Evolutionary conservation across 2,329 filamentous ascomycete species (phyloP).

Genomic region (Penicillium sp.): DNA sequence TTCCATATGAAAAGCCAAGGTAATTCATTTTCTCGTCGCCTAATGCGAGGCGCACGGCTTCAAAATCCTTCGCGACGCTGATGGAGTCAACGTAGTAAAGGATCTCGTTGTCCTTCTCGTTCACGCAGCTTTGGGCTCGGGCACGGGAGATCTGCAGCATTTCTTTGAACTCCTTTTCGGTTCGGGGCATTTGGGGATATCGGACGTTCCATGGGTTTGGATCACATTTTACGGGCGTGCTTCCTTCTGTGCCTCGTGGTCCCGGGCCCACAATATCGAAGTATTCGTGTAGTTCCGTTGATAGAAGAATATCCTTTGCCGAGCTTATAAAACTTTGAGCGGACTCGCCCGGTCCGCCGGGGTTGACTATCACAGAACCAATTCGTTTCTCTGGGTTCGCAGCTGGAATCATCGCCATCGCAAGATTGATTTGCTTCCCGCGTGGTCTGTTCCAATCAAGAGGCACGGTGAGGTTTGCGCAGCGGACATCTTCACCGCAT

Average conservation of each 20-base stretch:
- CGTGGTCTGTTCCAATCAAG: conserved; percentile 37
- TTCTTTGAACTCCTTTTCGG: conserved; percentile 40
- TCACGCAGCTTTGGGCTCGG: conserved; percentile 45
- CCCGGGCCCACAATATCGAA: conserved; percentile 53
- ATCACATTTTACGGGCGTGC: conserved; percentile 47
- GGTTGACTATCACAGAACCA: conserved; percentile 49
- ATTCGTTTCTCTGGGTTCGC: conserved; percentile 24
- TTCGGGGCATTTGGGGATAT: conserved; percentile 43
- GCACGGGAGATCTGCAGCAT: conserved; percentile 46
- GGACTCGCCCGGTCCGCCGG: conserved; percentile 23
- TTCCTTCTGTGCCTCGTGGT: conserved; percentile 49
- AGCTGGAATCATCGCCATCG: conserved; percentile 27
- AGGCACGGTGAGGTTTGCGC: conserved; percentile 24
- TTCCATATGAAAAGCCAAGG: conserved; percentile 52
- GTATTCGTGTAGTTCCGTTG: not conserved
- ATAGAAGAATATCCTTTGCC: not conserved
- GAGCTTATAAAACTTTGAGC: not conserved
- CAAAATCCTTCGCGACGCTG: conserved; percentile 40
- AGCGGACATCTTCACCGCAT: not conserved
- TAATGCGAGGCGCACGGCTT: conserved; percentile 41
- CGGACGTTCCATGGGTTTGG: conserved; percentile 41
- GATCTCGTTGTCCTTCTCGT: conserved; percentile 42
- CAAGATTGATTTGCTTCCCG: conserved; percentile 34
- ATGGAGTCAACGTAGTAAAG: conserved; percentile 50
- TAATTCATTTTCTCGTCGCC: conserved; percentile 44